Conservation (phyloP, 1,284 basidiomycete species). For the Meripilus lineatus region DNA sequence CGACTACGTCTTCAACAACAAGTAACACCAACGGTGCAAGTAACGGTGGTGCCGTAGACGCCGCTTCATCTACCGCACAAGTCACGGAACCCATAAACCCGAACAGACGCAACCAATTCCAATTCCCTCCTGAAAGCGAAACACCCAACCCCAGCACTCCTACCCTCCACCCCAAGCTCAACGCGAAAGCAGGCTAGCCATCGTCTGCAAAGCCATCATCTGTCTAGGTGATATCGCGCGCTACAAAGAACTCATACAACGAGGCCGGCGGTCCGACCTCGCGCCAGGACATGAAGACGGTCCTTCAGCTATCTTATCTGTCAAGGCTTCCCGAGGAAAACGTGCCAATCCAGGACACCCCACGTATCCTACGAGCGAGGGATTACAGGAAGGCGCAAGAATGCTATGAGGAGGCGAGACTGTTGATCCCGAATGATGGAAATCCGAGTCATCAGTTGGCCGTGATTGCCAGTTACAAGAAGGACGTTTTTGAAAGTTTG, state of each 20-base stretch:
- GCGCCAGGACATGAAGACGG: constrained; percentile 63
- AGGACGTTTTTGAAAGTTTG: constrained; percentile 76
- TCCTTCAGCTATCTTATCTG: too few relatives aligned
- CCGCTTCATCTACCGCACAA: constrained; percentile 9
- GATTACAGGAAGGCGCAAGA: constrained; percentile 74
- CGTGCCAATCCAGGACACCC: too few relatives aligned
- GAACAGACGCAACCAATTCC: constrained; percentile 43
- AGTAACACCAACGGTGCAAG: too few relatives aligned
- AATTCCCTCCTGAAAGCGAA: constrained; percentile 49
- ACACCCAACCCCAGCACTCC: constrained; percentile 28
- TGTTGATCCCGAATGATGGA: constrained; percentile 76
- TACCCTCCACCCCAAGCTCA: constrained; percentile 46
- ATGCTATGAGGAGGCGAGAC: constrained; percentile 82
- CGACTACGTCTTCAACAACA: too few relatives aligned
- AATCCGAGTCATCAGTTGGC: constrained; percentile 96
- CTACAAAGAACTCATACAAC: constrained; percentile 87
- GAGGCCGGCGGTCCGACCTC: too few relatives aligned
- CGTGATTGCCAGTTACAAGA: constrained; percentile 82
- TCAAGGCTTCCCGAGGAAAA: too few relatives aligned
- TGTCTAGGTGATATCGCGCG: constrained; percentile 93
- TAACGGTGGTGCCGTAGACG: too few relatives aligned
- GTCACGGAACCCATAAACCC: constrained; percentile 13
- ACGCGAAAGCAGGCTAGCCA: constrained; percentile 57
- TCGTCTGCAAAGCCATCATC: constrained; percentile 84
- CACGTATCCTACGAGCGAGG: constrained; percentile 34